Percentiles rank a stretch among this genome's conserved stretches.
Evolutionary conservation across 176 grass and related monocot genomes (phyloP).

Genomic region (Carex scoparia): DNA sequence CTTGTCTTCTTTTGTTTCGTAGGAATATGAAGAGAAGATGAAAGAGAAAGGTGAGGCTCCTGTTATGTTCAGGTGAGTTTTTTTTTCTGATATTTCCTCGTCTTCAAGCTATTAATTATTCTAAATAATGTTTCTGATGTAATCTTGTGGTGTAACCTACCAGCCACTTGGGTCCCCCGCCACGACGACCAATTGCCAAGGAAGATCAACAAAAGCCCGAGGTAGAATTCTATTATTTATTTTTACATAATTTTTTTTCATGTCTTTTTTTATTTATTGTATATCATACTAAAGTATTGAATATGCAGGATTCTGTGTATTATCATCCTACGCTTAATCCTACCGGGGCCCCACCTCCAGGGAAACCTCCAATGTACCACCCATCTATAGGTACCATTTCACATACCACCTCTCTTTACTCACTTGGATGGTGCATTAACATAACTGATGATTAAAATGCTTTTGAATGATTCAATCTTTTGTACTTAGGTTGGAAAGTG

Average conservation of each 20-base stretch:
- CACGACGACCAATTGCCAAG: conserved; percentile 59
- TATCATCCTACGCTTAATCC: conserved; percentile 86
- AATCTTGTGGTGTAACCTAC: conserved; percentile 25
- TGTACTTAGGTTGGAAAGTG: background rate
- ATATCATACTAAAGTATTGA: conserved; percentile 31
- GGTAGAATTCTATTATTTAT: conserved; percentile 33
- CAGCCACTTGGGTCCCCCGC: conserved; percentile 85
- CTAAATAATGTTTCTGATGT: background rate
- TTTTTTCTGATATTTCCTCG: conserved; percentile 20
- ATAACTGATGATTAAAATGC: background rate
- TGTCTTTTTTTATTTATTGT: conserved; percentile 13
- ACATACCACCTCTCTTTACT: background rate
- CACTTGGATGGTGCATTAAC: background rate
- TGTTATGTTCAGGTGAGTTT: conserved; percentile 86
- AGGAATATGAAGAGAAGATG: conserved; percentile 99
- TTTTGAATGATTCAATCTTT: background rate
- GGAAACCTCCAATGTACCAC: conserved; percentile 93
- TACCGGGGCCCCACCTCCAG: conserved; percentile 80
- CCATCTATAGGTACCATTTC: conserved; percentile 59
- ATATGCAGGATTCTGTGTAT: conserved; percentile 71
- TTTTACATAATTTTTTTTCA: background rate
- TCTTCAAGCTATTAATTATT: conserved; percentile 23
- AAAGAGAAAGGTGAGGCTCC: conserved; percentile 93
- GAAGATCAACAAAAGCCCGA: conserved; percentile 85
- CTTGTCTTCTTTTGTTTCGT: conserved; percentile 20